phyloP scores from a whole-genome alignment of 257 asterid genomes.

The Euphrasia confusa region DNA sequence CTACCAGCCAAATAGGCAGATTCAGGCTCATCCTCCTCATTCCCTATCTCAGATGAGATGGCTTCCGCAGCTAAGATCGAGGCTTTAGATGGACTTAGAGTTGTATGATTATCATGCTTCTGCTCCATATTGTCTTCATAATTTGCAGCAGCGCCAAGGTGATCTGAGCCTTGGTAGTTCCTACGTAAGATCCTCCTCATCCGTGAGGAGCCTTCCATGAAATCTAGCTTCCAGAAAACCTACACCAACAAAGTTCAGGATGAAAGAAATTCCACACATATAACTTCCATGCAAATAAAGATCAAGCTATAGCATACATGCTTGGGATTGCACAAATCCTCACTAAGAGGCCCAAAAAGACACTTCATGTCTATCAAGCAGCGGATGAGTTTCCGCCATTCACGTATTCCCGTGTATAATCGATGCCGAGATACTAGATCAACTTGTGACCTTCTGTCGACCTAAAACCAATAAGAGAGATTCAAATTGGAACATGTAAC shows the following conservation, averaged over 20 bases:
- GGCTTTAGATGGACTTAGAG: slow-evolving; percentile 73
- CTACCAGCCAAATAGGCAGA: slow-evolving; percentile 39
- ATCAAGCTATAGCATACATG: slow-evolving; percentile 48
- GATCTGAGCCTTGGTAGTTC: slow-evolving; percentile 84
- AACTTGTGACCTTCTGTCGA: slow-evolving; percentile 90
- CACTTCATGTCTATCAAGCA: slow-evolving; percentile 81
- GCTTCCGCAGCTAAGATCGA: slow-evolving; percentile 87
- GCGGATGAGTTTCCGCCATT: slow-evolving; percentile 94
- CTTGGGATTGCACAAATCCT: slow-evolving; percentile 56
- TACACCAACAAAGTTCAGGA: slow-evolving; percentile 32
- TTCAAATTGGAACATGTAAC: slow-evolving; percentile 11
- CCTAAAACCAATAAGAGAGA: slow-evolving; percentile 45
- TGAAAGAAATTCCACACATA: slow-evolving; percentile 21
- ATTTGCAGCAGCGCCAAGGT: slow-evolving; percentile 91
- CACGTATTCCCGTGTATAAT: slow-evolving; percentile 77
- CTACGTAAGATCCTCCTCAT: slow-evolving; percentile 86
- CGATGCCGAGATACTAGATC: slow-evolving; percentile 69
- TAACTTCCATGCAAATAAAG: slow-evolving; percentile 25
- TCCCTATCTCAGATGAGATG: slow-evolving; percentile 55
- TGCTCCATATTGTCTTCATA: slow-evolving; percentile 54
- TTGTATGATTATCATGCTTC: slow-evolving; percentile 47
- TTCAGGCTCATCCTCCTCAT: slow-evolving; percentile 86
- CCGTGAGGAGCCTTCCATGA: slow-evolving; percentile 89
- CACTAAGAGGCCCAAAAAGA: slow-evolving; percentile 83
- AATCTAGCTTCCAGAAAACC: slow-evolving; percentile 95